Base-by-base conservation (phyloP, 73 alveolate species). In the Durusdinium trenchii region DNA sequence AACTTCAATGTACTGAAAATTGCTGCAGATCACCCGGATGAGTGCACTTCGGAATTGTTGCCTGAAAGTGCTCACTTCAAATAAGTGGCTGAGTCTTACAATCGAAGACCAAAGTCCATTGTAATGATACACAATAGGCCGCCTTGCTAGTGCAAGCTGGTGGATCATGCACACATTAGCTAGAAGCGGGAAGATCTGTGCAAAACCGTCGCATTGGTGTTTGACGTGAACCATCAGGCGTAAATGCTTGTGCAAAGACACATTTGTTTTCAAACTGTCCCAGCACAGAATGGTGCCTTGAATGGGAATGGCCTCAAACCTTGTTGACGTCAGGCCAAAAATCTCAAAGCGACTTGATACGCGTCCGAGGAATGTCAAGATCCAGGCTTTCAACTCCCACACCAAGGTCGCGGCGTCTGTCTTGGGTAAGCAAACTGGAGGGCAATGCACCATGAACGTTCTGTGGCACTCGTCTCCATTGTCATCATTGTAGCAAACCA, bases 71-170 rank as follows among this genome's bases (percentile, higher is more conserved):
- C 42, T 45, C 32, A 45, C 60, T 46, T 86, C 95, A 30, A 86
- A 86, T 3, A 86, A 30, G 47, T 86, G 95, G 35, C 50, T 43
- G n/a, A 86, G 95, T n/a, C 84, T 38, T 6, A 86, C 95, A 10
- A 86, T 35, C 0, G 60, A 6, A 3, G 48, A 0, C 40, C 43
- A 86, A 23, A 6, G 60, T 10, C 64, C 64, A 14, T 26, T 9
- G 82, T 60, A 36, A 46, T 83, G 84, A 10, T 20, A 26, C 28
- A 64, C 50, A 30, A 86, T 2, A 6, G 64, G 35, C 3, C 48
- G 67, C 16, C 95, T 7, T 4, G 84, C 7, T 14, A 86, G 54
- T 23, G 83, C 83, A 2, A 57, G 35, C 35, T 86, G 95, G 64
- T 86, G 95, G 7, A 86, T 16, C 46, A 57, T 6, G 78, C 95